These are phyloP conservation scores for Coniosporium apollinis DNA, from an alignment of 495 filamentous ascomycete species.

Conservation along the genomic window DNA sequence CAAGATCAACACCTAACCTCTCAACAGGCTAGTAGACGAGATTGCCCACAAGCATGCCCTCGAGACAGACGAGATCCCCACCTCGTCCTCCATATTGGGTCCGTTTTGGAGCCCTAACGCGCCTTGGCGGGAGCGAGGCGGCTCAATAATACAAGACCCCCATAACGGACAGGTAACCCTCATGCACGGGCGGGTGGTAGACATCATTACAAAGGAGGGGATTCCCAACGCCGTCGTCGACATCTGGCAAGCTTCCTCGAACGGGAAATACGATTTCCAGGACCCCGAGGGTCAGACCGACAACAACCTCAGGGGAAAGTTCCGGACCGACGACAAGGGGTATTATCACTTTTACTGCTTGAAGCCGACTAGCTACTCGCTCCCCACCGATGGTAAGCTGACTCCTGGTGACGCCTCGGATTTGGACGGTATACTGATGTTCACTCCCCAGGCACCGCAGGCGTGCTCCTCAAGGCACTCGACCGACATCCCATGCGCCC, in stretches of 20 bases:
- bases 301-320: constrained; percentile 76
- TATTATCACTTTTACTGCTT: constrained; percentile 70
- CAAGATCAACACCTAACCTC: constrained; percentile 2
- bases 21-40: constrained; percentile 59
- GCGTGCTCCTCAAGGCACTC: constrained; percentile 48
- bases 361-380: constrained; percentile 62
- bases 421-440: not conserved
- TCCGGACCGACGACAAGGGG: constrained; percentile 58
- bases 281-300: constrained; percentile 54
- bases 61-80: constrained; percentile 51
- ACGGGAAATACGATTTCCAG: constrained; percentile 83
- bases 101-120: constrained; percentile 80
- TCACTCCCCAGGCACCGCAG: constrained; percentile 36
- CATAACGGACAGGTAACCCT: constrained; percentile 45
- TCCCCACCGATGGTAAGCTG: constrained; percentile 45
- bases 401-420: not conserved
- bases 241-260: constrained; percentile 73
- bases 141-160: constrained; percentile 50
- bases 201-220: constrained; percentile 55
- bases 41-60: constrained; percentile 55
- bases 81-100: constrained; percentile 68
- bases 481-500: constrained; percentile 40
- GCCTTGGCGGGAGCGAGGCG: constrained; percentile 56
- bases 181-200: constrained; percentile 61
- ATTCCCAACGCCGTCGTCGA: constrained; percentile 59